Base-by-base conservation (phyloP, 2,329 filamentous ascomycete genomes). In the Cladosporium sp. region DNA sequence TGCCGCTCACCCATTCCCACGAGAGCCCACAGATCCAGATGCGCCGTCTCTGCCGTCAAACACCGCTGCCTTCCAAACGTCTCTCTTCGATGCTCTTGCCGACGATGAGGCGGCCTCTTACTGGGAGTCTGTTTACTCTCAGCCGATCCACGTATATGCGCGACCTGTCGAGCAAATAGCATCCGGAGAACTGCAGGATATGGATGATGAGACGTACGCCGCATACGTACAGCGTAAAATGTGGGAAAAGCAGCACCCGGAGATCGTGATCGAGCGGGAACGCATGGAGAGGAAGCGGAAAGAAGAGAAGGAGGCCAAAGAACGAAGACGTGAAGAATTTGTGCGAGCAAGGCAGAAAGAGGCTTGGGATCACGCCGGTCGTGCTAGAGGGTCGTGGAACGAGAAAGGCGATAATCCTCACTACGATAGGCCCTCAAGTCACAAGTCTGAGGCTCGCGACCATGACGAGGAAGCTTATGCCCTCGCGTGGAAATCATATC, bases 121-220 rank as follows among this genome's bases (percentile, higher is more conserved):
- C 76, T 99, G 94, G 94, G 88, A 97, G 72, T 84, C 85, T 15
- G 90, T 99, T n/a, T 99, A 97, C 74, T 92, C 91, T 1, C 93
- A 97, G 71, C 93, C 94, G 0, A 88, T 97, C 50, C 91, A 97
- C 73, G 83, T 85, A 6, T 97, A 95, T 70, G 71, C 84, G 3
- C 96, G 95, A 68, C 74, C 83, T 0, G 28, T 36, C 2, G 78
- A 80, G 0, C 82, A 61, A 73, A 85, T 67, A 53, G 75, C 62
- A 51, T 75, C 65, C 37, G 83, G 82, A 15, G 78, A 80, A 58
- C 78, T 96, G 12, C 91, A 96, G 73, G 81, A 80, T 62, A 97
- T 97, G 93, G 86, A 80, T 8, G 94, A 97, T 65, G 92, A 97
- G 25, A 89, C 97, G 71, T 99, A 97, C 71, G 89, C 90, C 0